Evolutionary conservation across 768 basidiomycete genomes (phyloP), one percentile per base, ranked within the genome.

Genomic region (Kwoniella bestiolae): DNA sequence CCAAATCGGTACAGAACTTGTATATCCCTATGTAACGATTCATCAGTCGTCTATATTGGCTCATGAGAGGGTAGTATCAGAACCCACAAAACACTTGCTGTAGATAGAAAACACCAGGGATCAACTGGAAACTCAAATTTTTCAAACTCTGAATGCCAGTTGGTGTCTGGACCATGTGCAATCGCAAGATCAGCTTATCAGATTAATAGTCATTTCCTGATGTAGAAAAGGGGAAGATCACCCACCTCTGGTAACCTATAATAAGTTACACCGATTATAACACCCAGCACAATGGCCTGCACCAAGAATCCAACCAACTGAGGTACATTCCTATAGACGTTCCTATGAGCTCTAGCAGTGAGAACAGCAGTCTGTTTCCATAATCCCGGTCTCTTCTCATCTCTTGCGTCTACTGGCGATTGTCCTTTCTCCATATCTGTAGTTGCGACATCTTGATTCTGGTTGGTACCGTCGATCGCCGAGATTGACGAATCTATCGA

Each of bases 201-300:
- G 38, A 41, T 41, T 21, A 26, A 49, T 49, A n/a, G 23, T 28
- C 26, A 23, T 26, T 29, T 14, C 34, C 32, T 53, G 25, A 56
- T 35, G 38, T 34, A 35, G 31, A 9, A 12, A 29, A 18, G 31
- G 4, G n/a, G n/a, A n/a, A n/a, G 21, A 7, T 23, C 18, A 52
- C 81, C 67, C 25, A 69, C 80, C 66, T 80, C 83, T 46, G 73
- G 79, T 26, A 83, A 66, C 32, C 76, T 72, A 63, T 74, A 82
- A 73, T 81, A 85, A 11, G 82, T 82, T 34, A 83, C 66, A 7
- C 84, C 84, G 60, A 83, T 71, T 8, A 81, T 70, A 2, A 80
- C 66, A 44, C 81, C 82, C 57, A 75, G 32, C 3, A 73, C 32
- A 9, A 68, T 47, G 6, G 65, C 69, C 34, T 75, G 74, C 14